Evolutionary conservation across 257 asterid genomes (phyloP).

Genomic region (Solanum bukasovii): DNA sequence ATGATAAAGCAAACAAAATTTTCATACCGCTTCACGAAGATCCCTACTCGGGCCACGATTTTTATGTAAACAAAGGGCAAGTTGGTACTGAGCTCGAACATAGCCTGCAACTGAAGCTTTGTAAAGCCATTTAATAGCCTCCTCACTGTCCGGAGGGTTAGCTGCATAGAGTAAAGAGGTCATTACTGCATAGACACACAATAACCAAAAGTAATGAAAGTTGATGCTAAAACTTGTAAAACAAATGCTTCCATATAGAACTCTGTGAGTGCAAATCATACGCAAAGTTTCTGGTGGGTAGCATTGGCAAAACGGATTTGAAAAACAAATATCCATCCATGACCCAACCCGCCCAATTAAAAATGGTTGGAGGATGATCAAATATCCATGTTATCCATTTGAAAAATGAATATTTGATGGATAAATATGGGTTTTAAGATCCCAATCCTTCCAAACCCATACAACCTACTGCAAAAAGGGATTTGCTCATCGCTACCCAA

Average conservation of each 20-base stretch:
- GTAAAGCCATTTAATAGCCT: constrained; percentile 68
- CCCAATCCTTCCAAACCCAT: background rate
- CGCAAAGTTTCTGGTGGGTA: background rate
- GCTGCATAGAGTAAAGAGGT: constrained; percentile 27
- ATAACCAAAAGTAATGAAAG: background rate
- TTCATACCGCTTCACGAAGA: constrained; percentile 62
- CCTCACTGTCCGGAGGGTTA: constrained; percentile 42
- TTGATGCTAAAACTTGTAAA: background rate
- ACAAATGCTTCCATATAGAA: background rate
- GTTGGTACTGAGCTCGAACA: constrained; percentile 93
- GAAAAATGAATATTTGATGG: background rate
- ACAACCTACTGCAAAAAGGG: background rate
- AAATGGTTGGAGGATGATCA: background rate
- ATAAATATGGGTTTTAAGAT: background rate
- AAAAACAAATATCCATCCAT: background rate
- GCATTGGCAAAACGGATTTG: background rate
- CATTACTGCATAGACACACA: background rate
- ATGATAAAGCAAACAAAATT: background rate
- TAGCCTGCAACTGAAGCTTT: constrained; percentile 66
- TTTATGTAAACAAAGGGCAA: constrained; percentile 82
- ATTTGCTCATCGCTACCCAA: background rate
- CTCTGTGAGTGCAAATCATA: background rate
- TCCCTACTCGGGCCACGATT: constrained; percentile 51
- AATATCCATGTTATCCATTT: background rate
- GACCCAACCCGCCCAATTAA: background rate